Evolutionary conservation across 352 stramenopile species (phyloP).

Genomic region (Phytophthora tubulina): DNA sequence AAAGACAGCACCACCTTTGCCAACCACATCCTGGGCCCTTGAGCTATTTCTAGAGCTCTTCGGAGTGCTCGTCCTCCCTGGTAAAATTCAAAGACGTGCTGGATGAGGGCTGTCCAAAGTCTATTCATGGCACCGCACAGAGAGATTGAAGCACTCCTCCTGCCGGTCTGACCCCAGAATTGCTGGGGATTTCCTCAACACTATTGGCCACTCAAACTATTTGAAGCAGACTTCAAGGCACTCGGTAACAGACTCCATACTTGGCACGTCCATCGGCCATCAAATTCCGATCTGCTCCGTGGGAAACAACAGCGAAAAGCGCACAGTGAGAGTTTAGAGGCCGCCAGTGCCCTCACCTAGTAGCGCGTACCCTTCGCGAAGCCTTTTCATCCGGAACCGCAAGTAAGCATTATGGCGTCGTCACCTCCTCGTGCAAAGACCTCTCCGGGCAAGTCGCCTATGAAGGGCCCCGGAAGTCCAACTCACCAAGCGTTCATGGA

Average conservation of each 20-base stretch:
- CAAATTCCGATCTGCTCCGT: slow-evolving; percentile 30
- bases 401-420: slow-evolving; percentile 32
- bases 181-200: background rate
- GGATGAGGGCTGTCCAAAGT: background rate
- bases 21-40: background rate
- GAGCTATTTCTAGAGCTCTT: slow-evolving; percentile 12
- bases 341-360: background rate
- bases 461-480: slow-evolving; percentile 42
- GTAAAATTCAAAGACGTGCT: background rate
- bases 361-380: slow-evolving; percentile 1
- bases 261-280: slow-evolving; percentile 7
- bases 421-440: slow-evolving; percentile 43
- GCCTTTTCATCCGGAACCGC: background rate
- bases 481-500: slow-evolving; percentile 54
- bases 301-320: slow-evolving; percentile 22
- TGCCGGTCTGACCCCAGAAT: slow-evolving; percentile 14
- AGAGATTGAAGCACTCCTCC: background rate
- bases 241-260: slow-evolving; percentile 3
- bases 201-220: slow-evolving; percentile 27
- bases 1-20: no score
- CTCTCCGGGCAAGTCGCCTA: slow-evolving; percentile 48
- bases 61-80: no score
- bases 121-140: slow-evolving; percentile 9
- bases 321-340: background rate
- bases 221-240: slow-evolving; percentile 29